phyloP scores from a whole-genome alignment of 2,329 filamentous ascomycete genomes.

The Colletotrichum musae region DNA sequence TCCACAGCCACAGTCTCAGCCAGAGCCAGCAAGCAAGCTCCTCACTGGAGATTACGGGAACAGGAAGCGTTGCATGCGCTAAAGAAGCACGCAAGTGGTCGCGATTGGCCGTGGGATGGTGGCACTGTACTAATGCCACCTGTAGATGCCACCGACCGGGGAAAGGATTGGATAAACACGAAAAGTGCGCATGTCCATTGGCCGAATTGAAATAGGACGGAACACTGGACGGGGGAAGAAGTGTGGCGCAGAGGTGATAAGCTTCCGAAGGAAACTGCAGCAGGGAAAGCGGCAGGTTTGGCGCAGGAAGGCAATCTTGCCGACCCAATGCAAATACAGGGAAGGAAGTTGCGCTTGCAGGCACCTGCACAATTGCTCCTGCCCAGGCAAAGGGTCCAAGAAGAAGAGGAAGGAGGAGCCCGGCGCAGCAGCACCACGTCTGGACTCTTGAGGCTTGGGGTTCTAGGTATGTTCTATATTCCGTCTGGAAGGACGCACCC shows the following conservation, averaged over 20 bases:
- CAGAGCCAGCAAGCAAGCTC: background rate
- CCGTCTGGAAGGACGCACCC: background rate
- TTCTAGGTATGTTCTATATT: too few relatives aligned
- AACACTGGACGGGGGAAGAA: conserved; percentile 14
- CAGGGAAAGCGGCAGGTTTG: background rate
- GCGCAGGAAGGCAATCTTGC: conserved; percentile 25
- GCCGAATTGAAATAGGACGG: conserved; percentile 2
- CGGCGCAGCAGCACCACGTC: background rate
- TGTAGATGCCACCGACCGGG: conserved; percentile 13
- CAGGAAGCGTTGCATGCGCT: conserved; percentile 24
- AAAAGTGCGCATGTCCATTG: conserved; percentile 15
- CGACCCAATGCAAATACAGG: conserved; percentile 4
- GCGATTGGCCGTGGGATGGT: conserved; percentile 9
- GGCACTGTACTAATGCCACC: too few relatives aligned
- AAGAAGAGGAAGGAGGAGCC: background rate
- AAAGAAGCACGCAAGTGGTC: background rate
- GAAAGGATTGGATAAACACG: conserved; percentile 10
- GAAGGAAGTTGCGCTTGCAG: background rate
- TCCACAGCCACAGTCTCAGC: background rate
- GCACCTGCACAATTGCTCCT: too few relatives aligned
- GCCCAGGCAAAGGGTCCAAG: background rate
- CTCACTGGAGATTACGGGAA: conserved; percentile 16
- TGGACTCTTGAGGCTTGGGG: too few relatives aligned
- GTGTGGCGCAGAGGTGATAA: conserved; percentile 28
- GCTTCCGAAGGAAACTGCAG: conserved; percentile 2